Evolutionary conservation across 1,284 basidiomycete genomes (phyloP).

Genomic region (Dichomitus squalens): DNA sequence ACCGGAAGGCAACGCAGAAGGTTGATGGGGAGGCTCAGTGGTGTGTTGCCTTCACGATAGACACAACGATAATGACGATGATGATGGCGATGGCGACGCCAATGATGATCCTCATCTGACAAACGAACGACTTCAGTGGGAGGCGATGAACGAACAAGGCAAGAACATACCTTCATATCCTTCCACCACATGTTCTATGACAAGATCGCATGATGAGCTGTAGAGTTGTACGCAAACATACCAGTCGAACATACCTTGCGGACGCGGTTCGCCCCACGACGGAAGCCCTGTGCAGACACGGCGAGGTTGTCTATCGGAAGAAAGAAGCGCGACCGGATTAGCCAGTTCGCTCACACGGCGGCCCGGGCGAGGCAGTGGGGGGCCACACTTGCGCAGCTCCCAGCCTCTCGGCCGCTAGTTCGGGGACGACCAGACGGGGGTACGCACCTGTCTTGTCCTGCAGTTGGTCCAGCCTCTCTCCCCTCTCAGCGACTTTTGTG

Average conservation of each 20-base stretch:
- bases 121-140: not conserved
- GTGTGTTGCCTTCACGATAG: slow-evolving; percentile 81
- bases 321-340: slow-evolving; percentile 6
- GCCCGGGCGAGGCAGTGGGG: not conserved
- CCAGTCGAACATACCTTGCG: slow-evolving; percentile 81
- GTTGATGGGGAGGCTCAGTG: slow-evolving; percentile 34
- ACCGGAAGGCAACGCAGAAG: slow-evolving; percentile 5
- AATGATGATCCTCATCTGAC: slow-evolving; percentile 88
- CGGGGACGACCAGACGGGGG: not conserved
- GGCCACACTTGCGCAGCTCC: slow-evolving; percentile 40
- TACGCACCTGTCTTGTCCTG: slow-evolving; percentile 94
- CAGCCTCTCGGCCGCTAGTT: not conserved
- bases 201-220: slow-evolving; percentile 25
- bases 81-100: slow-evolving; percentile 86
- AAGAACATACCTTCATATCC: slow-evolving; percentile 83
- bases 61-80: slow-evolving; percentile 92
- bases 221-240: not conserved
- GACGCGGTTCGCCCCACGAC: slow-evolving; percentile 94
- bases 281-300: slow-evolving; percentile 98
- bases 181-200: slow-evolving; percentile 92
- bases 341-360: slow-evolving; percentile 5
- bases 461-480: slow-evolving; percentile 90
- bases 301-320: slow-evolving; percentile 83
- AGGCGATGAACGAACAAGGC: not conserved
- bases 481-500: slow-evolving; percentile 92